Evolutionary conservation across 805 yeast species (phyloP).

Genomic region (Debaryomyces prosopidis): DNA sequence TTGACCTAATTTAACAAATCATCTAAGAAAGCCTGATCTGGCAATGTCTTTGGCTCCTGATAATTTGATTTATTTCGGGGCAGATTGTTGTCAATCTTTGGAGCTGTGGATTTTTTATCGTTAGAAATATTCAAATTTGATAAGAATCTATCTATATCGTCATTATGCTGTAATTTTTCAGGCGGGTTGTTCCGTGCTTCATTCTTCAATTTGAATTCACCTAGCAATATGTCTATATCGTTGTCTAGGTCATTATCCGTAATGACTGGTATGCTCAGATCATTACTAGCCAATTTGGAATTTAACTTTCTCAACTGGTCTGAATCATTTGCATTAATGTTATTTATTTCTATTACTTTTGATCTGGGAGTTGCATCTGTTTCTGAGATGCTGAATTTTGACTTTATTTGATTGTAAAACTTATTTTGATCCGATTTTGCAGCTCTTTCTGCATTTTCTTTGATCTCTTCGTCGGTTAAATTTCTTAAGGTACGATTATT

Average conservation of each 20-base stretch:
- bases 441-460: constrained; percentile 23
- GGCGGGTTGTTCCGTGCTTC: neutral
- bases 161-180: too few relatives aligned
- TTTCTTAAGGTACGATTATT: constrained; percentile 10
- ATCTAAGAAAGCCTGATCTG: constrained; percentile 16
- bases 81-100: neutral
- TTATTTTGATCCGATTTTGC: constrained; percentile 25
- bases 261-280: neutral
- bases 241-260: constrained; percentile 1
- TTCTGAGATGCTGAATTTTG: constrained; percentile 20
- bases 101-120: neutral
- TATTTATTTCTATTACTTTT: constrained; percentile 38
- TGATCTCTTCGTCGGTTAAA: constrained; percentile 27
- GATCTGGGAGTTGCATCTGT: constrained; percentile 1
- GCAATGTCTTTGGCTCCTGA: constrained; percentile 1
- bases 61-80: neutral
- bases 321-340: constrained; percentile 23
- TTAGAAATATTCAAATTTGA: neutral
- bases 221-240: constrained; percentile 5
- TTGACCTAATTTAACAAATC: constrained; percentile 9
- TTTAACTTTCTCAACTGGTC: constrained; percentile 25
- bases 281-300: constrained; percentile 14
- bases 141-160: constrained; percentile 1
- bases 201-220: neutral
- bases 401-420: constrained; percentile 29